Evolutionary conservation across 768 basidiomycete genomes (phyloP).

Genomic region (Boletus vinaceobasis): DNA sequence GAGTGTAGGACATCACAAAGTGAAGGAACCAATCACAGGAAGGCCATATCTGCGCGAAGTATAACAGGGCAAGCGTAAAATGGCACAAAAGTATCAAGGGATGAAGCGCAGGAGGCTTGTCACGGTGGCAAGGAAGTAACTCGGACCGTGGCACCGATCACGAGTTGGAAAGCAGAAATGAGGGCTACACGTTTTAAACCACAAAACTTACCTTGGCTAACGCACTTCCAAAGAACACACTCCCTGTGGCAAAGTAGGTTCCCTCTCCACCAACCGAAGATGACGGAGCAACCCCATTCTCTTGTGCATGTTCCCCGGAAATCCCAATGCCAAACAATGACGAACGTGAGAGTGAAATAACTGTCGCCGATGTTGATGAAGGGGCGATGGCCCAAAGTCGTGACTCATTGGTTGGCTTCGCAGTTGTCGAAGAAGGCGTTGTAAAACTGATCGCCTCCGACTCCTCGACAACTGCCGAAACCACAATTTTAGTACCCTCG

Average conservation of each 20-base stretch:
- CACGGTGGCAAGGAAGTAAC: background rate
- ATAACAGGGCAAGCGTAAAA: background rate
- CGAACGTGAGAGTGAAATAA: slow-evolving; percentile 21
- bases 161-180: background rate
- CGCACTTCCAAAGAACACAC: slow-evolving; percentile 44
- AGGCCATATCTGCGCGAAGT: slow-evolving; percentile 11
- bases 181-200: slow-evolving; percentile 6
- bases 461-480: background rate
- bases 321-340: slow-evolving; percentile 22
- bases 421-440: slow-evolving; percentile 8
- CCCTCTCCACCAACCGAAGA: background rate
- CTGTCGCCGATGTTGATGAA: background rate
- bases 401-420: slow-evolving; percentile 8
- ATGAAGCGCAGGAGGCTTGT: background rate
- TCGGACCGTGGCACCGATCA: background rate
- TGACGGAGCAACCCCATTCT: background rate
- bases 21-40: slow-evolving; percentile 8
- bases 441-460: slow-evolving; percentile 5
- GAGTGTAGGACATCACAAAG: background rate
- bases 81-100: background rate
- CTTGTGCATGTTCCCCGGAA: background rate
- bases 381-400: slow-evolving; percentile 18
- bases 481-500: background rate
- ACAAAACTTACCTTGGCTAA: slow-evolving; percentile 13
- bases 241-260: slow-evolving; percentile 32